Evolutionary conservation across 1,139 yeast species (phyloP).

Genomic region (Pichiaceae sp.): DNA sequence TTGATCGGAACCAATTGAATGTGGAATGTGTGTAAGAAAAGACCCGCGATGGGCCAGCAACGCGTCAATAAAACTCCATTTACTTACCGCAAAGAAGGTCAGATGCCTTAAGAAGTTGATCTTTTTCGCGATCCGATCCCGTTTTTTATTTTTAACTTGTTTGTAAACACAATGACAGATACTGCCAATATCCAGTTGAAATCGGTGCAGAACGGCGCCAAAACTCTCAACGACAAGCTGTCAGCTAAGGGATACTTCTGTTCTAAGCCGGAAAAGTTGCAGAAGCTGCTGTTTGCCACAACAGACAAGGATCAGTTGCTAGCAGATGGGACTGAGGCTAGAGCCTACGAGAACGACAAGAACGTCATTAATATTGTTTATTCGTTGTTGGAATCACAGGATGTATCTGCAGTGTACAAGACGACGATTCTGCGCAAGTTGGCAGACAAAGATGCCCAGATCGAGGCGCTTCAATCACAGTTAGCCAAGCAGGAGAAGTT

Average conservation of each 20-base stretch:
- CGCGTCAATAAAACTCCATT: too few species aligned
- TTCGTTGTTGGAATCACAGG: conserved; percentile 6
- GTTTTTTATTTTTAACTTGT: too few species aligned
- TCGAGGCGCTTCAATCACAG: neutral
- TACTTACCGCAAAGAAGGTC: too few species aligned
- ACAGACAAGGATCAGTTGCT: conserved; percentile 1
- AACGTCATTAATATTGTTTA: conserved; percentile 8
- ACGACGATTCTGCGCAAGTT: conserved; percentile 1
- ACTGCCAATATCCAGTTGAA: too few species aligned
- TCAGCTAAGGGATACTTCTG: conserved; percentile 6
- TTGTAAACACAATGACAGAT: too few species aligned
- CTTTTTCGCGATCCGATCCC: too few species aligned
- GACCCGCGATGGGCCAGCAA: too few species aligned
- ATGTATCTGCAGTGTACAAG: conserved; percentile 3
- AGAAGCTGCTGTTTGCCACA: conserved; percentile 3
- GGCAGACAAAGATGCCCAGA: neutral
- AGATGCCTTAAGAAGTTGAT: too few species aligned
- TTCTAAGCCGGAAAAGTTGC: neutral
- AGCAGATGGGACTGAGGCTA: conserved; percentile 2
- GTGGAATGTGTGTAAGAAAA: too few species aligned
- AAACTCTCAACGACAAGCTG: conserved; percentile 6
- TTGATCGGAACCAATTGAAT: too few species aligned
- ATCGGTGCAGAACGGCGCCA: conserved; percentile 4
- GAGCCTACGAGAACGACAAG: conserved; percentile 10
- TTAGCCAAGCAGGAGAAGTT: neutral